Evolutionary conservation across 345 rosid genomes (phyloP).

Genomic region (Melaleuca alternifolia): DNA sequence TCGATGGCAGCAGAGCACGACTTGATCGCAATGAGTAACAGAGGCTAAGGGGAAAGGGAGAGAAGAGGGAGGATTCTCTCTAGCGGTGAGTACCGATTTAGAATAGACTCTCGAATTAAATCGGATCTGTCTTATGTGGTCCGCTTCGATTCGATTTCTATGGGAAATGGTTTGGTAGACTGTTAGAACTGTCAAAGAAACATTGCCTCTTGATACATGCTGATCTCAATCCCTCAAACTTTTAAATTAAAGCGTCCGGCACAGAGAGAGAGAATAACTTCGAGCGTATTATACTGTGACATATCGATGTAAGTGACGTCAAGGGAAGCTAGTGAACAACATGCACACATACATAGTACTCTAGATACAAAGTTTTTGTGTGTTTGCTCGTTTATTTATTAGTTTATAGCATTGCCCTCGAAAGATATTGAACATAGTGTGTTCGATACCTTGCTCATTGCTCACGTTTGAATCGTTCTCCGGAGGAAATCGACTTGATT

Average conservation of each 20-base stretch:
- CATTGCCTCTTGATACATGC: neutral
- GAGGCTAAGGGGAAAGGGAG: too few species aligned
- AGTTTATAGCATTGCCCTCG: neutral
- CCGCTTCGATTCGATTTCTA: too few species aligned
- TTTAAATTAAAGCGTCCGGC: neutral
- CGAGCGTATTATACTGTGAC: neutral
- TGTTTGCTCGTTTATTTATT: too few species aligned
- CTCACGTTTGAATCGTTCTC: neutral
- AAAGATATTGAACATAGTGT: neutral
- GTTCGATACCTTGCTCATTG: neutral
- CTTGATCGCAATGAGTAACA: neutral
- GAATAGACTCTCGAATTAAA: neutral
- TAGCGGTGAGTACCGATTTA: too few species aligned
- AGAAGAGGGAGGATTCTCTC: neutral
- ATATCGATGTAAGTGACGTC: neutral
- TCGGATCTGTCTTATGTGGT: neutral
- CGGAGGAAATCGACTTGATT: neutral
- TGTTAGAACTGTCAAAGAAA: neutral
- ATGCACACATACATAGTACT: neutral
- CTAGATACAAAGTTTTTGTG: neutral
- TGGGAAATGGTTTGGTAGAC: neutral
- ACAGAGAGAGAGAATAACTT: accelerated
- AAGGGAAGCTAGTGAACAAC: neutral
- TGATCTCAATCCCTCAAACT: neutral
- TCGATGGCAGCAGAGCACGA: neutral